Base-by-base conservation (phyloP, 2,329 filamentous ascomycete species). In the Pestalotiopsis fici region DNA sequence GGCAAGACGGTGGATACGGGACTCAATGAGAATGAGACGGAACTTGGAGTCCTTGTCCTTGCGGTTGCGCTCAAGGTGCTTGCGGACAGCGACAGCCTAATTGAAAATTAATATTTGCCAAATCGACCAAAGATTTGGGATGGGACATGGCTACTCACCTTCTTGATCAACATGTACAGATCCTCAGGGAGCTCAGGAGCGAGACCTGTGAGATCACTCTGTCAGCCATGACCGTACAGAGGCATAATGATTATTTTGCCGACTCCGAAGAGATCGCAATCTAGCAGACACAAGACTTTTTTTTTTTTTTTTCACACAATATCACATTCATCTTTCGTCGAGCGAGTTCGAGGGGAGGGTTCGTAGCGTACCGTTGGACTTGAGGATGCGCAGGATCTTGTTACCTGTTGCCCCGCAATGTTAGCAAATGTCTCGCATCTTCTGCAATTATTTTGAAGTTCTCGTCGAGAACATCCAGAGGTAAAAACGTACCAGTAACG, bases 11-110 rank as follows among this genome's bases (percentile, higher is more conserved):
- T 99, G 96, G 86, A 99, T 98, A 87, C 97, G 94, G 83, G 96
- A 98, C 90, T 99, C 96, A 87, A 99, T 97, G 78, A 99, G 93
- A 95, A 99, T 99, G 75, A 99, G 93, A 83, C 96, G 95, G 93
- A 99, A 99, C 90, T 99, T 99, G 89, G 92, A 93, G 90, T 99
- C 96, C 90, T 94, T 97, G 90, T 99, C 96, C 91, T 99, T 99
- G 87, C 96, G 95, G 92, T 99, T 99, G 87, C 94, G 94, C 91
- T 98, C 94, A 77, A 99, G 94, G 88, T 99, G 97, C 93, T 99
- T 99, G 88, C 96, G 95, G 88, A 99, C 96, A 82, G 95, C 92
- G 78, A 98, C 95, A 78, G 95, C 95, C 94, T 96, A 70, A 59
- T 9, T 28, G 47, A 25, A 23, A 59, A 62, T 74, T 74, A 76